Conservation (phyloP, 176 grass and related monocot species). For the Avena sativa region DNA sequence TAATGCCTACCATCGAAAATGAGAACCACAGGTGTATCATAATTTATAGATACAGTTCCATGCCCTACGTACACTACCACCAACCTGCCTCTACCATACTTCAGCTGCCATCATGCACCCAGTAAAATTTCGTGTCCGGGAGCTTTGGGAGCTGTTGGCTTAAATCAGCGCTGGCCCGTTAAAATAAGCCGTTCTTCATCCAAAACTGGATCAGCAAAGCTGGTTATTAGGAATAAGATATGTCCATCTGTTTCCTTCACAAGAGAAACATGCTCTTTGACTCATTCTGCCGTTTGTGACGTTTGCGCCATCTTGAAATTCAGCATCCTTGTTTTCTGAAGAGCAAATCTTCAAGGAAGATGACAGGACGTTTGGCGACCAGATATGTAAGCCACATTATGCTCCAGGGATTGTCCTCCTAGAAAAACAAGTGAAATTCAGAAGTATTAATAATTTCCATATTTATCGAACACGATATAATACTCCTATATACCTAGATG, state of each 20-base stretch:
- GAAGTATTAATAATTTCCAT: constrained; percentile 22
- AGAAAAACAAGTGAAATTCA: constrained; percentile 34
- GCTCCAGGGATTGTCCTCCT: constrained; percentile 30
- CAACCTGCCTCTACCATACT: constrained; percentile 27
- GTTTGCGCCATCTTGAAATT: neutral
- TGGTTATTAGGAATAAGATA: neutral
- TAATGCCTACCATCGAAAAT: constrained; percentile 1
- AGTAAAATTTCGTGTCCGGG: neutral
- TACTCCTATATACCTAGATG: neutral
- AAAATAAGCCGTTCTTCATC: neutral
- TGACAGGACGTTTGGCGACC: neutral
- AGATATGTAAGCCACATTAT: neutral
- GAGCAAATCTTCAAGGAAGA: constrained; percentile 28
- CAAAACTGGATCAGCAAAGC: constrained; percentile 20
- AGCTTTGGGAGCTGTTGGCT: constrained; percentile 2
- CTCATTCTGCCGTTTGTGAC: neutral
- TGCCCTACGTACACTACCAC: constrained; percentile 20
- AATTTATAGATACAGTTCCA: constrained; percentile 34
- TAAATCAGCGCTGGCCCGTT: neutral
- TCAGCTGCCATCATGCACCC: neutral
- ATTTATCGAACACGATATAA: neutral
- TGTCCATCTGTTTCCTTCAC: neutral
- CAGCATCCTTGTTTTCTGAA: neutral
- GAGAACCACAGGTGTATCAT: neutral
- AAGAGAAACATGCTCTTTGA: neutral